These are phyloP conservation scores for Spinacia oleracea DNA, from an alignment of 179 eudicot genomes.

Conservation along the genomic window DNA sequence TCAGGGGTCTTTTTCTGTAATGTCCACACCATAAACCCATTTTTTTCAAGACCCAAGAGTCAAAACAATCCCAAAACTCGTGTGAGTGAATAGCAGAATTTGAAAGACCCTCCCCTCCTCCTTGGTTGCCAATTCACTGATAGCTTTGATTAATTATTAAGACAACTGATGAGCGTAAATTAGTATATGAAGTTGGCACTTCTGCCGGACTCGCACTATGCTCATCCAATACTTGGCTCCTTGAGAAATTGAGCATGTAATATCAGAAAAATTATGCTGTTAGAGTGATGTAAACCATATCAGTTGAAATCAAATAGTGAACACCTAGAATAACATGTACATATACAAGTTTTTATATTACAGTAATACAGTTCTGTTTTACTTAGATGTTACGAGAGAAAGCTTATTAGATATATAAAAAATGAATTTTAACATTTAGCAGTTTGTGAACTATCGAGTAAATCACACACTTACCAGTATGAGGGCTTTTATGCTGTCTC, in stretches of 20 bases:
- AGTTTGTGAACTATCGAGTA: not conserved
- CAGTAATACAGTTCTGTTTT: not conserved
- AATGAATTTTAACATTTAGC: not conserved
- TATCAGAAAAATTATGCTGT: too few relatives aligned
- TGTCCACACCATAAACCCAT: not conserved
- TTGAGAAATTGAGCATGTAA: too few relatives aligned
- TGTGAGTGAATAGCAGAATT: not conserved
- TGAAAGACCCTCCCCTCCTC: not conserved
- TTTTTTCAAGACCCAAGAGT: not conserved
- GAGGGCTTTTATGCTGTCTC: constrained; percentile 36
- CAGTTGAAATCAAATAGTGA: too few relatives aligned
- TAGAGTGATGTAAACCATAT: too few relatives aligned
- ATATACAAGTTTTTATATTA: too few relatives aligned
- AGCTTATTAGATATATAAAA: not conserved
- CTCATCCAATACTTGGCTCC: too few relatives aligned
- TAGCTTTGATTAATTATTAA: too few relatives aligned
- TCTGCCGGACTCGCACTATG: too few relatives aligned
- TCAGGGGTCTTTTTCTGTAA: not conserved
- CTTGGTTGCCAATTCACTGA: not conserved
- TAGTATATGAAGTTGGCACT: not conserved
- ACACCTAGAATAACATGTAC: too few relatives aligned
- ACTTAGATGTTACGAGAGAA: not conserved
- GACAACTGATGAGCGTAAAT: not conserved
- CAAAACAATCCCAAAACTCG: not conserved
- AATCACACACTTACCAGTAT: constrained; percentile 28